Base-by-base conservation (phyloP, 106 monocot species). In the Ottelia alismoides region DNA sequence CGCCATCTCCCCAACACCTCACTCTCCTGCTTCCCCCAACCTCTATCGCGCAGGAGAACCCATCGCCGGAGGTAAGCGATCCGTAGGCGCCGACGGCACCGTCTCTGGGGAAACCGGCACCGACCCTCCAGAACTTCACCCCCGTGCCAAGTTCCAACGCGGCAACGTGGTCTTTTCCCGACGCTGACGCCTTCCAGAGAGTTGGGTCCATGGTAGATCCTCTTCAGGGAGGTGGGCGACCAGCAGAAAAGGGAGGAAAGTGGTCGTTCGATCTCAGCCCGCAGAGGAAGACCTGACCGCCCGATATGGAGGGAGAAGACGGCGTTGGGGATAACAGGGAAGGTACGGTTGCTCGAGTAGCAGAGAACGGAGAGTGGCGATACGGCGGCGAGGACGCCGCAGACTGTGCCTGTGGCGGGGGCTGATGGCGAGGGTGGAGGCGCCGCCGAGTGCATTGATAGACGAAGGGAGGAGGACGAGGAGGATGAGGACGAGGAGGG, bases 51-150 rank as follows among this genome's bases (percentile, higher is more conserved):
- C 91, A 92, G 3, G 85, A 67, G 67, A 85, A 92, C 24, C 62
- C 76, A 24, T 58, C 55, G 0, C 91, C 91, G 3, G 91, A 85
- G 11, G 85, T 76, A 47, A 92, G 57, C n/a, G 85, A 92, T 31
- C 28, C 22, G 73, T 55, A 92, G 4, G 2, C 27, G 1, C 85
- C 91, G n/a, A n/a, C n/a, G 40, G 25, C 3, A 2, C 52, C 53
- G 18, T 5, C 1, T 25, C 3, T 0, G 0, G 70, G 70, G 61
- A 85, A 85, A 3, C 52, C 11, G 11, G 32, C 1, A 24, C 21
- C 51, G 2, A 49, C 66, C 3, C 91, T 55, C 91, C 91, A 92
- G 64, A 65, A 92, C 25, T 11, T 43, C 55, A 85, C 25, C 24
- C 31, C 25, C 14, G 52, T 51, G 31, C 49, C 70, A 22, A 45